phyloP scores from a whole-genome alignment of 1,284 basidiomycete species.

The Ceratobasidium sp. region DNA sequence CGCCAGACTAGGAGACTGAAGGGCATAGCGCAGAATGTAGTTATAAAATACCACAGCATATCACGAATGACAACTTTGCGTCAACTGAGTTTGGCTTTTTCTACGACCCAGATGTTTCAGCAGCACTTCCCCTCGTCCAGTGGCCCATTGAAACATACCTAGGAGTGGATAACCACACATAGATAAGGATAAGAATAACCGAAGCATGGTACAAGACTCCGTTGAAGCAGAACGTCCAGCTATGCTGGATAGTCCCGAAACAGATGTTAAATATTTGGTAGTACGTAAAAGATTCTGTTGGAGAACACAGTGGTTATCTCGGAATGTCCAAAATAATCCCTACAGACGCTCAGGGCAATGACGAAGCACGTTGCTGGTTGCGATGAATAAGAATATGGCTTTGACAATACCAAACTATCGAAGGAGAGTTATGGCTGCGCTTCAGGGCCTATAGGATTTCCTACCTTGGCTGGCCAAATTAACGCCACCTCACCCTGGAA shows the following conservation, averaged over 20 bases:
- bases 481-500: constrained; percentile 21
- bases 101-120: not conserved
- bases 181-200: constrained; percentile 11
- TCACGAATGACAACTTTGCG: constrained; percentile 27
- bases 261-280: constrained; percentile 23
- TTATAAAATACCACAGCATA: constrained; percentile 13
- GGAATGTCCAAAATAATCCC: no score
- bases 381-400: constrained; percentile 19
- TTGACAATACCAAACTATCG: constrained; percentile 25
- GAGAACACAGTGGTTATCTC: not conserved
- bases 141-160: constrained; percentile 3
- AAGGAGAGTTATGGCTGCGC: not conserved
- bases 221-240: constrained; percentile 27
- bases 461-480: constrained; percentile 41
- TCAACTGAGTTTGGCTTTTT: constrained; percentile 26
- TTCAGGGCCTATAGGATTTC: not conserved
- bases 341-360: not conserved
- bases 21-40: constrained; percentile 20
- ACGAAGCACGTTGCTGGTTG: not conserved
- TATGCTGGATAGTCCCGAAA: not conserved
- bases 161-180: constrained; percentile 31
- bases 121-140: not conserved
- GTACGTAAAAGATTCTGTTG: not conserved
- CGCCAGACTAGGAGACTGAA: constrained; percentile 30
- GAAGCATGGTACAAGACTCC: constrained; percentile 24